These are phyloP conservation scores for Monosporozyma unispora DNA, from an alignment of 805 yeast genomes.

Conservation along the genomic window DNA sequence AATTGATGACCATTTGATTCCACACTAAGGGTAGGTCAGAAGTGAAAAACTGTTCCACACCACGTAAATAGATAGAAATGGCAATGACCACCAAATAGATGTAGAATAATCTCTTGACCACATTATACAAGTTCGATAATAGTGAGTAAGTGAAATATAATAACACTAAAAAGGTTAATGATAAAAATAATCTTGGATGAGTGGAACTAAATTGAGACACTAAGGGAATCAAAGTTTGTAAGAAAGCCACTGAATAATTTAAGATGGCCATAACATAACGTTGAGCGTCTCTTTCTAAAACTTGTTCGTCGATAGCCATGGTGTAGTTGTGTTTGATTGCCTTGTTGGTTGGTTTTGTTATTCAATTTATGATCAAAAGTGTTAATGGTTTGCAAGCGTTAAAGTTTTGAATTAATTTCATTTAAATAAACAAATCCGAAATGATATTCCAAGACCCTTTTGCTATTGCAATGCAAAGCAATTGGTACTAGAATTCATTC, in stretches of 20 bases:
- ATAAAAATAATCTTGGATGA: slow-evolving; percentile 28
- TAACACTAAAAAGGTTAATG: slow-evolving; percentile 13
- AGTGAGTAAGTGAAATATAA: slow-evolving; percentile 22
- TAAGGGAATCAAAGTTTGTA: slow-evolving; percentile 16
- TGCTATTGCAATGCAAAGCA: too few species aligned
- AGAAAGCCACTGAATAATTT: slow-evolving; percentile 5
- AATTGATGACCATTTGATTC: not conserved
- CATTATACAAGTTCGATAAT: slow-evolving; percentile 24
- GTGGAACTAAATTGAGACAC: slow-evolving; percentile 17
- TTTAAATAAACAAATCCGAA: not conserved
- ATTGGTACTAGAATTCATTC: too few species aligned
- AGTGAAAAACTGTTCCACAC: slow-evolving; percentile 18
- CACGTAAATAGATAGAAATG: slow-evolving; percentile 29
- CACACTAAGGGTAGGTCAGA: slow-evolving; percentile 15
- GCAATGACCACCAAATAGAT: slow-evolving; percentile 11
- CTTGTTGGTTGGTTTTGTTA: not conserved
- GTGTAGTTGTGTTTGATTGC: not conserved
- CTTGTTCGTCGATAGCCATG: not conserved
- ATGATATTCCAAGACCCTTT: too few species aligned
- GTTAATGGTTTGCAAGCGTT: not conserved
- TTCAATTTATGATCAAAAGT: not conserved
- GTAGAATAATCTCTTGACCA: slow-evolving; percentile 21
- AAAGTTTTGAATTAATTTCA: not conserved
- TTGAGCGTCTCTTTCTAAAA: slow-evolving; percentile 4
- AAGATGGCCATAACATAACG: slow-evolving; percentile 5